Percentiles rank a stretch among this genome's conserved stretches.
Evolutionary conservation across 2,329 filamentous ascomycete genomes (phyloP).

Genomic region (Aspergillus neoniger): DNA sequence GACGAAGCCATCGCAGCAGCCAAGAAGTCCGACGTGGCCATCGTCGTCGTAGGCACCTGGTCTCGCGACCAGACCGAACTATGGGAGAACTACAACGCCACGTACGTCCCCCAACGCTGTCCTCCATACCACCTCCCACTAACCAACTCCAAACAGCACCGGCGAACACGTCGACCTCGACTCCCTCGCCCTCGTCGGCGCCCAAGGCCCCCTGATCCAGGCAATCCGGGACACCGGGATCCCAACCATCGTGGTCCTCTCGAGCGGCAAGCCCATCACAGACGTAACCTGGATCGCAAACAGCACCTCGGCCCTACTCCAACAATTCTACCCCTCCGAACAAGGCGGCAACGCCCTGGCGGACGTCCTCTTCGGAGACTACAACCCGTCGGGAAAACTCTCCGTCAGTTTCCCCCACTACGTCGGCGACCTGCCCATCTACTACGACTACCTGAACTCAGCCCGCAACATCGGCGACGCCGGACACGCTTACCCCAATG

Average conservation of each 20-base stretch:
- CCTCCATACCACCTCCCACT: neutral
- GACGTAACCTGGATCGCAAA: conserved; percentile 69
- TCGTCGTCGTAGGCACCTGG: conserved; percentile 76
- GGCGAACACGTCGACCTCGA: conserved; percentile 72
- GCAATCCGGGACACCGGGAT: conserved; percentile 68
- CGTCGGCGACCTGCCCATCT: conserved; percentile 67
- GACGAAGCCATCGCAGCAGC: conserved; percentile 66
- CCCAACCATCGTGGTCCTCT: conserved; percentile 68
- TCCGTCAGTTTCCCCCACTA: conserved; percentile 68
- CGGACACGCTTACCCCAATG: conserved; percentile 58
- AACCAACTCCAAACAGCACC: conserved; percentile 43
- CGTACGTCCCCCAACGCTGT: conserved; percentile 34
- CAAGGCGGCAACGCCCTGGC: conserved; percentile 68
- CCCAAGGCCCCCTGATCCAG: conserved; percentile 66
- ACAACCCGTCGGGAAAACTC: conserved; percentile 67
- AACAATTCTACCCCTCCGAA: conserved; percentile 75
- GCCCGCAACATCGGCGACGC: conserved; percentile 57
- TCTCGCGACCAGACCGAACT: conserved; percentile 71
- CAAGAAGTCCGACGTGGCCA: conserved; percentile 67
- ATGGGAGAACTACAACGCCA: conserved; percentile 70
- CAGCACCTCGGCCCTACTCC: conserved; percentile 65
- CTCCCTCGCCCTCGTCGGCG: conserved; percentile 67
- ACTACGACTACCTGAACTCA: conserved; percentile 73
- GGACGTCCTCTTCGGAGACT: conserved; percentile 65
- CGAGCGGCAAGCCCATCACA: conserved; percentile 70